Base-by-base conservation (phyloP, 2,329 filamentous ascomycete genomes). In the Trichoderma lentiforme region DNA sequence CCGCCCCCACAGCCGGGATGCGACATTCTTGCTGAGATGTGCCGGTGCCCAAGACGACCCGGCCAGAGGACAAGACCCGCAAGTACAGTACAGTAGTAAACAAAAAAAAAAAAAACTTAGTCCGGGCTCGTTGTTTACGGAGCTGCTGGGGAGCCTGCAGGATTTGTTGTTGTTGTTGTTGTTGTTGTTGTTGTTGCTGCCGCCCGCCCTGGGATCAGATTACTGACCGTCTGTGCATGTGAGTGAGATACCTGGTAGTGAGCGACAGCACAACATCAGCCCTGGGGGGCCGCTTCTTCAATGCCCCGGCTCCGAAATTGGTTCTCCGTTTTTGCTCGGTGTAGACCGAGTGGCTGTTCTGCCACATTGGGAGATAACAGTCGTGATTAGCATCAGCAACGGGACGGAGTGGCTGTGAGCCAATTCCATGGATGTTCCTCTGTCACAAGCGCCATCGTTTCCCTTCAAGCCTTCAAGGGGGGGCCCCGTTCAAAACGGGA, bases 1-100 rank as follows among this genome's bases (percentile, higher is more conserved):
- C 67, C 67, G 67, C 67, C 57, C 67, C 67, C 67, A 62, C 67
- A 62, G 67, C 67, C 67, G 67, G 56, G 57, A 61, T 67, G 57
- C 56, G 67, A 70, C 67, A 70, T 61, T 61, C 39, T 70, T 69
- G 36, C 57, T 53, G 24, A 56, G 67, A 69, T 69, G 66, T 70
- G 66, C 66, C 57, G 66, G 30, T 70, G 66, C 66, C 66, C 66
- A 70, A 70, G 14, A 43, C 39, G 51, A 30, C 24, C 32, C 64
- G 43, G 43, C 18, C 43, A 47, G n/a, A 47, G 21, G 43, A 47
- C 30, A n/a, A 60, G 66, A 69, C 66, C 66, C 66, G 65, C 65
- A 47, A 26, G 32, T n/a, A 32, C 26, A n/a, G 43, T 15, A 11
- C 26, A n/a, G 43, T 15, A 11, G 65, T 69, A 69, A 69, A 61